phyloP scores from a whole-genome alignment of 768 basidiomycete genomes.

The Dacryopinax spathularia region DNA sequence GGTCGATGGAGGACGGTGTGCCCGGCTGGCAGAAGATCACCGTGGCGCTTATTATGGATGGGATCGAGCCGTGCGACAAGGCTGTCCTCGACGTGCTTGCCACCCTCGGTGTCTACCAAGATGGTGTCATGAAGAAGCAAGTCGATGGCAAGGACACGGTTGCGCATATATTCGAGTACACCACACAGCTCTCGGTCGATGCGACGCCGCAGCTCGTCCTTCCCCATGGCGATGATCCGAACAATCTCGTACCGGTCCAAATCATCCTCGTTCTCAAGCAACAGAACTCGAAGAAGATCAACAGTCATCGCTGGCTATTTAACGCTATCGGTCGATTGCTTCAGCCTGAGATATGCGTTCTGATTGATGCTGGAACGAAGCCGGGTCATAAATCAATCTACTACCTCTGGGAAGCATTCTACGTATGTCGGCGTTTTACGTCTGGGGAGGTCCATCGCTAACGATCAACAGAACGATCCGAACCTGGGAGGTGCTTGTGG shows the following conservation, averaged over 20 bases:
- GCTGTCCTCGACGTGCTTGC: slow-evolving; percentile 68
- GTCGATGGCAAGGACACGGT: slow-evolving; percentile 68
- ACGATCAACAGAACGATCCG: background rate
- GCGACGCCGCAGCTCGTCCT: slow-evolving; percentile 79
- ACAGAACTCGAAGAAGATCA: slow-evolving; percentile 92
- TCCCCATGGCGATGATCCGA: slow-evolving; percentile 76
- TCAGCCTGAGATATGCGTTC: slow-evolving; percentile 80
- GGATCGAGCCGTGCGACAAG: slow-evolving; percentile 90
- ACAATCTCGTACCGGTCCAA: slow-evolving; percentile 85
- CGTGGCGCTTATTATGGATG: slow-evolving; percentile 72
- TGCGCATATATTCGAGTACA: slow-evolving; percentile 97
- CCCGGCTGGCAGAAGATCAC: slow-evolving; percentile 86
- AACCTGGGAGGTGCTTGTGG: slow-evolving; percentile 80
- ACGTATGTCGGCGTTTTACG: slow-evolving; percentile 20
- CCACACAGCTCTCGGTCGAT: slow-evolving; percentile 89
- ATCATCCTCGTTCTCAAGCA: slow-evolving; percentile 85
- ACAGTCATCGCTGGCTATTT: slow-evolving; percentile 91
- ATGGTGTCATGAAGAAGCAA: slow-evolving; percentile 83
- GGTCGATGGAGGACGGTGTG: slow-evolving; percentile 64
- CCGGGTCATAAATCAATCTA: slow-evolving; percentile 93
- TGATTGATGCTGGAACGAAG: slow-evolving; percentile 92
- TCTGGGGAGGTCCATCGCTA: background rate
- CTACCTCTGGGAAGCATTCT: slow-evolving; percentile 87
- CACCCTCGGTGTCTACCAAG: slow-evolving; percentile 85
- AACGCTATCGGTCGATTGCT: slow-evolving; percentile 79